Percentiles rank a stretch among this genome's conserved stretches.
Evolutionary conservation across 768 basidiomycete species (phyloP).

Genomic region (Rickenella mellea): DNA sequence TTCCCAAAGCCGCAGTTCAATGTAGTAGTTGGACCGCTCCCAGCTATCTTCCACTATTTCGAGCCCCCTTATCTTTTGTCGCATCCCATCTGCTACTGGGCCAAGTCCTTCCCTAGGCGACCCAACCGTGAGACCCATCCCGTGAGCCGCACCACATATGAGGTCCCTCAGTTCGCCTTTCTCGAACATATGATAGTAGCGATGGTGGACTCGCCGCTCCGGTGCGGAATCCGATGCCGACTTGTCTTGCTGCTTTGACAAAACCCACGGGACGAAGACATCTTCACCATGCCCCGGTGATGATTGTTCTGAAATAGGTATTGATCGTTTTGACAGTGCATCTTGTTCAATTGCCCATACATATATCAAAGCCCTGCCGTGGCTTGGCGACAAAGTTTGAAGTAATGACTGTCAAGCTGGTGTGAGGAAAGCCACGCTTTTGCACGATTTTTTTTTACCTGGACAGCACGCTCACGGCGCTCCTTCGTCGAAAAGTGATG

Average conservation of each 20-base stretch:
- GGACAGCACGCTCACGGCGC: conserved; percentile 62
- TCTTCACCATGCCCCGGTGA: conserved; percentile 43
- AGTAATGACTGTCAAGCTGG: conserved; percentile 42
- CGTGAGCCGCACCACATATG: conserved; percentile 50
- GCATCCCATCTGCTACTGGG: conserved; percentile 4
- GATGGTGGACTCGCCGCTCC: conserved; percentile 50
- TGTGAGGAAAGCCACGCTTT: background rate
- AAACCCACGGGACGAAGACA: conserved; percentile 87
- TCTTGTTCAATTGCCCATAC: conserved; percentile 98
- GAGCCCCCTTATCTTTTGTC: conserved; percentile 31
- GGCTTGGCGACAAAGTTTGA: conserved; percentile 49
- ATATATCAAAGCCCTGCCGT: conserved; percentile 82
- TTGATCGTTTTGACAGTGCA: conserved; percentile 63
- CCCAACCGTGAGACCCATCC: conserved; percentile 46
- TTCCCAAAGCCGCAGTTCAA: conserved; percentile 64
- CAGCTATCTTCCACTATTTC: conserved; percentile 68
- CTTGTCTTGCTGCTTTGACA: conserved; percentile 17
- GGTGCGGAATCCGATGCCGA: conserved; percentile 1
- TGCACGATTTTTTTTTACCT: conserved; percentile 35
- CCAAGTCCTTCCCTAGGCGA: conserved; percentile 8
- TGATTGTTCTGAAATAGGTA: conserved; percentile 24
- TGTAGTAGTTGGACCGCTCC: conserved; percentile 86
- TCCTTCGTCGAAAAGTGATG: conserved; percentile 84
- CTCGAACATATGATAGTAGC: conserved; percentile 96
- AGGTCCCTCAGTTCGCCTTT: conserved; percentile 66